Base-by-base conservation (phyloP, 2,329 filamentous ascomycete genomes). In the Penicillium olsonii region DNA sequence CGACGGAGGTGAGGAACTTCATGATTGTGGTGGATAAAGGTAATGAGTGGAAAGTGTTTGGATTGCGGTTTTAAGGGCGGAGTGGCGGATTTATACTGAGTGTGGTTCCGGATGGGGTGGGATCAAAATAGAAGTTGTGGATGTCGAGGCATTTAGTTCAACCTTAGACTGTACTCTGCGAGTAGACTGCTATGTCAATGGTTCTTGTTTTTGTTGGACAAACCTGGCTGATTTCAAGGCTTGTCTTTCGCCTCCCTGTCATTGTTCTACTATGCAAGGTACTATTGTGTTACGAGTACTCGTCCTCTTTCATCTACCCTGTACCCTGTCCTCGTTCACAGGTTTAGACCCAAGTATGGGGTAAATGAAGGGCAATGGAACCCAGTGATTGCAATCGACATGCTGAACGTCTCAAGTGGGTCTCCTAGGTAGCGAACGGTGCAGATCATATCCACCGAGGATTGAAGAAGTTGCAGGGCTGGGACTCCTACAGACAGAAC, bases 1-100 rank as follows among this genome's bases (percentile, higher is more conserved):
- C 57, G 40, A 68, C 45, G 12, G 62, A 57, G 38, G 55, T 40
- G 51, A 68, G 41, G 44, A 67, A 52, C 34, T 65, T 65, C 65
- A 68, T 68, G 45, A 43, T 22, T 15, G 34, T 26, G 37, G 22
- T 33, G 4, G 9, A 5, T n/a, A n/a, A n/a, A n/a, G n/a, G n/a
- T n/a, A 35, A 19, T 20, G 26, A n/a, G 45, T 17, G 35, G 27
- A 27, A 34, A 11, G 15, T 15, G 37, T 29, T 27, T 37, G 22
- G 24, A 44, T 11, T 18, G 19, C 12, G 18, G 6, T 19, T 44
- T 27, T 40, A 18, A 43, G 24, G 33, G 39, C 29, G 22, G 20
- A 37, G 45, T 48, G 45, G 42, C 45, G 45, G 29, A 44, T 44
- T 48, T 40, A 45, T 50, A 35, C 27, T 27, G 44, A 45, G 34